These are phyloP conservation scores for Podospora pseudopauciseta DNA, from an alignment of 495 filamentous ascomycete species.

Conservation along the genomic window DNA sequence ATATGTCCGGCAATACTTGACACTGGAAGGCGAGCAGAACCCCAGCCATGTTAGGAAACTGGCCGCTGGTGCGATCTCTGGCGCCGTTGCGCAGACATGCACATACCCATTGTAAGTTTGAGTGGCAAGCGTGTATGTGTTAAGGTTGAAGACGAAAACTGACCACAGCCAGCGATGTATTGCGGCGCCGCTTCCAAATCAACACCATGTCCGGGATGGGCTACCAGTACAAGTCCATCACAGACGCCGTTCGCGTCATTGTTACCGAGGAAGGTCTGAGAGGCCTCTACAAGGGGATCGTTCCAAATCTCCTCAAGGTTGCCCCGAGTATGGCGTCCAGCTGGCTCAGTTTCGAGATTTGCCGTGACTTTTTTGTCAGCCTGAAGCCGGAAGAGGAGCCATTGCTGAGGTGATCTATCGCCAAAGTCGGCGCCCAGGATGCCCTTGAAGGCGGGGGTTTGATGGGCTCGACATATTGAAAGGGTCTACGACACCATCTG, in stretches of 20 bases:
- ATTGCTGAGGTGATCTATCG: constrained; percentile 24
- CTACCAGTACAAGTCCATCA: constrained; percentile 84
- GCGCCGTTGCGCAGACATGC: constrained; percentile 94
- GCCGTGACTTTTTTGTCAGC: constrained; percentile 74
- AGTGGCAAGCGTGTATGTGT: neutral
- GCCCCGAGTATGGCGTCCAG: constrained; percentile 98
- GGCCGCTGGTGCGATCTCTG: constrained; percentile 82
- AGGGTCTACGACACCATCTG: neutral
- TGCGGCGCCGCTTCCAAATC: constrained; percentile 95
- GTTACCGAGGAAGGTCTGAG: constrained; percentile 63
- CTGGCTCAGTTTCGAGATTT: constrained; percentile 95
- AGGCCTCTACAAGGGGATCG: constrained; percentile 88
- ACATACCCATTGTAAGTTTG: constrained; percentile 90
- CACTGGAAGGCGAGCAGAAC: constrained; percentile 81
- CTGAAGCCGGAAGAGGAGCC: constrained; percentile 44
- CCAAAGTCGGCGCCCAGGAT: neutral
- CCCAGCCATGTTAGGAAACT: constrained; percentile 78
- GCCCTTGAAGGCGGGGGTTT: neutral
- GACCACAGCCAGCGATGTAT: constrained; percentile 65
- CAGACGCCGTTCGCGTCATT: constrained; percentile 79
- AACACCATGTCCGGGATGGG: constrained; percentile 99
- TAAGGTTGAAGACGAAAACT: constrained; percentile 11
- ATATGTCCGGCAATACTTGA: constrained; percentile 75
- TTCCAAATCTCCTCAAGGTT: constrained; percentile 93
- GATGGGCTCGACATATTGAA: neutral